Conservation (phyloP, 805 yeast genomes). For the Candida wancherniae region DNA sequence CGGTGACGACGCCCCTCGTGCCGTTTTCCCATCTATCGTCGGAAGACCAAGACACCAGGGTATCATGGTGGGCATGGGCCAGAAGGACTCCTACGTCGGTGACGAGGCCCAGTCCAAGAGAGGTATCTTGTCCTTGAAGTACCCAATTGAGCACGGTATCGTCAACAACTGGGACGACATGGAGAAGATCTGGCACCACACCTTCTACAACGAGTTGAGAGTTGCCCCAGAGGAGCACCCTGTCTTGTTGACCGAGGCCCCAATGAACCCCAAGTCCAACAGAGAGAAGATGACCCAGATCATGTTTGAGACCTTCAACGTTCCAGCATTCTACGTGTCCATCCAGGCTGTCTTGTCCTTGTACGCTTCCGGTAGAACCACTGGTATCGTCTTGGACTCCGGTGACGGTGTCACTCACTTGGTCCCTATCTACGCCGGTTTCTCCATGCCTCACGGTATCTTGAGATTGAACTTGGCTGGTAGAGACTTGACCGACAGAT, state of each 20-base stretch:
- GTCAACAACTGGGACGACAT: constrained; percentile 99
- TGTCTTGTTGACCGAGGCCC: constrained; percentile 98
- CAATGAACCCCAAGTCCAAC: constrained; percentile 99
- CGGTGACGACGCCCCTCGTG: constrained; percentile 99
- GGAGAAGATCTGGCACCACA: constrained; percentile 99
- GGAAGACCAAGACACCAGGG: constrained; percentile 99
- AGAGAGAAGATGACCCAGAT: constrained; percentile 99
- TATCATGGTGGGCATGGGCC: constrained; percentile 99
- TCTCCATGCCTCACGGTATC: constrained; percentile 98
- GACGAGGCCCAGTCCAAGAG: constrained; percentile 99
- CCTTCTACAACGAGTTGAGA: constrained; percentile 99
- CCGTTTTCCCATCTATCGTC: constrained; percentile 99
- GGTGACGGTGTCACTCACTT: constrained; percentile 99
- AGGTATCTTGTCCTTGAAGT: constrained; percentile 98
- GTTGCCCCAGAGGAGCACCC: constrained; percentile 99
- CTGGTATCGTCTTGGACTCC: constrained; percentile 98
- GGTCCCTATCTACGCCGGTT: constrained; percentile 99
- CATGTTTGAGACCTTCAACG: constrained; percentile 98
- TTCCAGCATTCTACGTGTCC: constrained; percentile 98
- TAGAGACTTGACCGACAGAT: constrained; percentile 98
- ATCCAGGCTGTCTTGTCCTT: constrained; percentile 98
- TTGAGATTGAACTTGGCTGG: constrained; percentile 99
- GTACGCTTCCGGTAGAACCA: constrained; percentile 99
- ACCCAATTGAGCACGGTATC: constrained; percentile 99
- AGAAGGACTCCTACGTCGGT: constrained; percentile 99